phyloP scores from a whole-genome alignment of 2,329 filamentous ascomycete genomes.

The Fusarium sp. region DNA sequence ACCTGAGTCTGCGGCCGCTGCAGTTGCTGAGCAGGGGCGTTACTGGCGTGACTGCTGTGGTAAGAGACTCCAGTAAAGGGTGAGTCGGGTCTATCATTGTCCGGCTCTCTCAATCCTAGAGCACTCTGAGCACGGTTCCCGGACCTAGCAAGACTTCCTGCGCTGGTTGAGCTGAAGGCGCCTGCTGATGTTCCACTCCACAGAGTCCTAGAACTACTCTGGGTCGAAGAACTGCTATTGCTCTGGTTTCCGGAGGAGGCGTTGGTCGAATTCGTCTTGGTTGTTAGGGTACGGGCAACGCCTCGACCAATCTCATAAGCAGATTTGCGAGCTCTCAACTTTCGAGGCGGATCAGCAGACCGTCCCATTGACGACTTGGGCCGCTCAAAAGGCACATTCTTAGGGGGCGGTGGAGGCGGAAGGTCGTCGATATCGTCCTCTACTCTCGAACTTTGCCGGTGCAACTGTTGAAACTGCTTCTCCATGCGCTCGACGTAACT shows the following conservation, averaged over 20 bases:
- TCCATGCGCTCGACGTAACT: conserved; percentile 96
- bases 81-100: conserved; percentile 68
- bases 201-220: conserved; percentile 84
- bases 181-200: conserved; percentile 96
- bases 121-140: conserved; percentile 75
- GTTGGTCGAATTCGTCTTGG: conserved; percentile 86
- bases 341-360: conserved; percentile 54
- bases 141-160: conserved; percentile 88
- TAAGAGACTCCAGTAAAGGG: conserved; percentile 86
- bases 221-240: conserved; percentile 78
- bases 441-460: conserved; percentile 67
- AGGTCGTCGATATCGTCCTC: conserved; percentile 59
- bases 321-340: conserved; percentile 75
- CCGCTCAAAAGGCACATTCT: conserved; percentile 62
- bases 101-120: conserved; percentile 69
- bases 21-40: conserved; percentile 60
- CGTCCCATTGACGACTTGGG: conserved; percentile 70
- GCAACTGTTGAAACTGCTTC: conserved; percentile 78
- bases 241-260: conserved; percentile 80
- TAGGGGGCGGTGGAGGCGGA: conserved; percentile 71
- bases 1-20: conserved; percentile 74
- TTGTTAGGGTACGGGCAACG: conserved; percentile 85
- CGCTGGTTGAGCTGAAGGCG: conserved; percentile 93
- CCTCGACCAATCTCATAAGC: conserved; percentile 81
- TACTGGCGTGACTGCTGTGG: conserved; percentile 85